Percentiles rank a stretch among this genome's conserved stretches.
Evolutionary conservation across 2,329 filamentous ascomycete species (phyloP).

Genomic region (Hyphodiscus sp.): DNA sequence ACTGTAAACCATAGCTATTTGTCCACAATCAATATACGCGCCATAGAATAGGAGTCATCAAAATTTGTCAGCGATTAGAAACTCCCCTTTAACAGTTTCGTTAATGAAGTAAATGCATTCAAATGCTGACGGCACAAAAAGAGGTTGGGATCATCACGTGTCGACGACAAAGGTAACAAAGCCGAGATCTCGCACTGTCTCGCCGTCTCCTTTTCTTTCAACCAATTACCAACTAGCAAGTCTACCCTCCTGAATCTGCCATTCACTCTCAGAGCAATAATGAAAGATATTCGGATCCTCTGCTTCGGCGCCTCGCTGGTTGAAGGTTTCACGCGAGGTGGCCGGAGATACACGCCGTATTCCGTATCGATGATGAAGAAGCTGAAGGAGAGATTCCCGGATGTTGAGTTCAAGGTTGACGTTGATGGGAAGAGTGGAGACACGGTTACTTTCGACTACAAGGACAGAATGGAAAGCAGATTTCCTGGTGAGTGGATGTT

Average conservation of each 20-base stretch:
- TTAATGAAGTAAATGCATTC: too few species aligned
- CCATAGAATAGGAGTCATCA: too few species aligned
- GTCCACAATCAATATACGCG: too few species aligned
- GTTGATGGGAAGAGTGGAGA: constrained; percentile 21
- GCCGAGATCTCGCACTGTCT: too few species aligned
- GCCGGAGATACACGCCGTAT: constrained; percentile 47
- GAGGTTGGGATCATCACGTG: neutral
- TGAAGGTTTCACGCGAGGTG: constrained; percentile 44
- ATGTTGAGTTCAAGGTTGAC: constrained; percentile 14
- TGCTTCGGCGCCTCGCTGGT: constrained; percentile 39
- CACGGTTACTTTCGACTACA: constrained; percentile 12
- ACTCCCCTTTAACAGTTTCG: too few species aligned
- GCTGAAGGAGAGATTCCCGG: constrained; percentile 39
- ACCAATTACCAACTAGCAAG: too few species aligned
- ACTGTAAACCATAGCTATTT: too few species aligned
- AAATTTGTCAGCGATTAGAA: too few species aligned
- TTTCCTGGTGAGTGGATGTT: constrained; percentile 3
- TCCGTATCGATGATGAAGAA: constrained; percentile 39
- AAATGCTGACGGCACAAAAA: neutral
- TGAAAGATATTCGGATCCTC: constrained; percentile 15
- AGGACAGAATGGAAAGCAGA: constrained; percentile 10
- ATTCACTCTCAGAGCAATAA: neutral
- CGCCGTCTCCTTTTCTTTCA: too few species aligned
- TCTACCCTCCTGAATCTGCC: too few species aligned
- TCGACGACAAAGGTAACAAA: too few species aligned